A percentile compares a stretch with the other conserved stretches of the same genome.
phyloP scores from a whole-genome alignment of 306 rosid genomes.

The Lathyrus oleraceus region DNA sequence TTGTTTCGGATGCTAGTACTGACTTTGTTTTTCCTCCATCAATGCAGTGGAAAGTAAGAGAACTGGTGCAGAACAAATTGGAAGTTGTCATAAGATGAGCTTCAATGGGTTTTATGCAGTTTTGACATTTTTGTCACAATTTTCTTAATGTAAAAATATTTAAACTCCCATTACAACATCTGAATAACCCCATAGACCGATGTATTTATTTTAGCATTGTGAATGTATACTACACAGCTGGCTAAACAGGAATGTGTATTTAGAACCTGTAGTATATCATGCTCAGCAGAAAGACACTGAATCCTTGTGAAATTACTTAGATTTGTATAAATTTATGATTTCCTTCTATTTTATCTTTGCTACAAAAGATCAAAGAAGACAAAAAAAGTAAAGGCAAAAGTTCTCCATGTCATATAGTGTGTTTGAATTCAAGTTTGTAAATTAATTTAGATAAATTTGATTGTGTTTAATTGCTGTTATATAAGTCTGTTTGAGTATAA shows the following conservation, averaged over 20 bases:
- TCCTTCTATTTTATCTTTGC: not conserved
- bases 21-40: not conserved
- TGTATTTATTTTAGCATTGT: conserved; percentile 28
- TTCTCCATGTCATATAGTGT: not conserved
- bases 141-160: conserved; percentile 38
- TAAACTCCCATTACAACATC: conserved; percentile 5
- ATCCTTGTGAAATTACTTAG: not conserved
- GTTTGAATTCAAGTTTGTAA: not conserved
- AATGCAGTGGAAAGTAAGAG: conserved; percentile 65
- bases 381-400: not conserved
- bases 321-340: not conserved
- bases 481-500: not conserved
- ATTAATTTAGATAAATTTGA: not conserved
- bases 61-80: conserved; percentile 50
- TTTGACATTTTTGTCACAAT: conserved; percentile 22
- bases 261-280: not conserved
- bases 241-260: conserved; percentile 12
- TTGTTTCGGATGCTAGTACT: conserved; percentile 12
- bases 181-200: conserved; percentile 12
- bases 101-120: conserved; percentile 5
- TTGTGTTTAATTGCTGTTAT: not conserved
- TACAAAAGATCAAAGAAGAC: not conserved
- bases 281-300: too few species aligned
- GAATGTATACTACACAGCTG: conserved; percentile 4
- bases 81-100: conserved; percentile 53